Base-by-base conservation (phyloP, 2,329 filamentous ascomycete species). In the Fusarium marasasianum region DNA sequence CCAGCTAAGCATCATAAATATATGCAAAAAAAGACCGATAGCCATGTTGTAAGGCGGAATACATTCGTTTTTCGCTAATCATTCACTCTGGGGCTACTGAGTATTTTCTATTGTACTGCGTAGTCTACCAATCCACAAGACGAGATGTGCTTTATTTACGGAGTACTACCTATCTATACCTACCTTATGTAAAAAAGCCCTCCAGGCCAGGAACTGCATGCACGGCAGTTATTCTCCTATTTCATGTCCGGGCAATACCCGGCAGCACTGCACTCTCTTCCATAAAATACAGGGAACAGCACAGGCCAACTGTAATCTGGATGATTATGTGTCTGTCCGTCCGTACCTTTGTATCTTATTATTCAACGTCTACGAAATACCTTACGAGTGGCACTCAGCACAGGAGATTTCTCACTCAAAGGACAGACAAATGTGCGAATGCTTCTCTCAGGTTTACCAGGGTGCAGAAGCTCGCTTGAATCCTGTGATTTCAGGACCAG, bases 231-330 rank as follows among this genome's bases (percentile, higher is more conserved):
- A 43, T 53, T 67, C 50, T 68, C 44, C 61, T 62, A 48, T 56
- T 26, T 58, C 56, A 43, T 51, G 8, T 47, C 76, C 74, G 69
- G 51, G 20, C 65, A 77, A 76, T 76, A 76, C 43, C 74, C 68
- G 70, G 57, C 60, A 47, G 22, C 53, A 26, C 40, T 41, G 18
- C 31, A 48, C 63, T 60, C 53, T 45, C 26, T 35, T 18, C 51
- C 20, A 29, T 55, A 18, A 40, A 29, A 37, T 33, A 50, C 38
- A 45, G 45, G 55, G 57, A 71, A 67, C 57, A 66, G 37, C 50
- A 63, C 37, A 66, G 29, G 24, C 35, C n/a, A 45, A n/a, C 33
- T 37, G n/a, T 45, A 29, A 40, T 33, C 15, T 57, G 40, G 22
- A 45, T 26, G 35, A 55, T 47, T 47, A 45, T 29, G 24, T 29